Evolutionary conservation across 2,329 filamentous ascomycete species (phyloP).

Genomic region (Myriangium duriaei): DNA sequence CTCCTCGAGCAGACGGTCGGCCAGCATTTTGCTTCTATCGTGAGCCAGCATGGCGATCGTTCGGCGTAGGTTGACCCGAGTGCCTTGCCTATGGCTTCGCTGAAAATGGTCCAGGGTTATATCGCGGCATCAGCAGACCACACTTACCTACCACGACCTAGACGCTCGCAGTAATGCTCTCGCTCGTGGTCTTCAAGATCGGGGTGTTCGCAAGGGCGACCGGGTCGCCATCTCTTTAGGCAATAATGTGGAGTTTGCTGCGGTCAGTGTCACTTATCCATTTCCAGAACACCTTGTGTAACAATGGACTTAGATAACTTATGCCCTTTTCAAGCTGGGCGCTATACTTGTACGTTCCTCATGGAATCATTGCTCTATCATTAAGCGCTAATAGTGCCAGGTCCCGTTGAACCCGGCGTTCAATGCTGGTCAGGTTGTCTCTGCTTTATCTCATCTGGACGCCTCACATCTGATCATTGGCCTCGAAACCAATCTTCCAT

Average conservation of each 20-base stretch:
- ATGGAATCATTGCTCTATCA: neutral
- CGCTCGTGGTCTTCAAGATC: conserved; percentile 51
- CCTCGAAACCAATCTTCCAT: conserved; percentile 73
- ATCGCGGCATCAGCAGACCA: conserved; percentile 47
- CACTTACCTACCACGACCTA: conserved; percentile 61
- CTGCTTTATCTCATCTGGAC: conserved; percentile 64
- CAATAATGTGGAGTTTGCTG: conserved; percentile 73
- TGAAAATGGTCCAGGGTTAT: conserved; percentile 35
- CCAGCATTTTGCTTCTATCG: conserved; percentile 56
- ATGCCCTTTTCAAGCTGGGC: conserved; percentile 89
- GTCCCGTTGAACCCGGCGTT: conserved; percentile 89
- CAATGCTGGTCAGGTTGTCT: conserved; percentile 62
- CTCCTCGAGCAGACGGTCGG: conserved; percentile 58
- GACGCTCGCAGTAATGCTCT: conserved; percentile 65
- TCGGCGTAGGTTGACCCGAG: conserved; percentile 45
- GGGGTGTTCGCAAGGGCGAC: conserved; percentile 70
- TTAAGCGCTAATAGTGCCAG: conserved; percentile 24
- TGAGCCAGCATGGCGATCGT: conserved; percentile 51
- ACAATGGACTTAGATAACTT: conserved; percentile 44
- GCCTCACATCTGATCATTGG: conserved; percentile 67
- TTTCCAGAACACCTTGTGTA: no score
- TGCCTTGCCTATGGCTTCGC: conserved; percentile 1
- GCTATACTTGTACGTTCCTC: conserved; percentile 54
- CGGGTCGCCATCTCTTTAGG: conserved; percentile 77
- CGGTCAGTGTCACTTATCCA: conserved; percentile 34